Conservation (phyloP, 108 stramenopile genomes). For the Chaetoceros muelleri region DNA sequence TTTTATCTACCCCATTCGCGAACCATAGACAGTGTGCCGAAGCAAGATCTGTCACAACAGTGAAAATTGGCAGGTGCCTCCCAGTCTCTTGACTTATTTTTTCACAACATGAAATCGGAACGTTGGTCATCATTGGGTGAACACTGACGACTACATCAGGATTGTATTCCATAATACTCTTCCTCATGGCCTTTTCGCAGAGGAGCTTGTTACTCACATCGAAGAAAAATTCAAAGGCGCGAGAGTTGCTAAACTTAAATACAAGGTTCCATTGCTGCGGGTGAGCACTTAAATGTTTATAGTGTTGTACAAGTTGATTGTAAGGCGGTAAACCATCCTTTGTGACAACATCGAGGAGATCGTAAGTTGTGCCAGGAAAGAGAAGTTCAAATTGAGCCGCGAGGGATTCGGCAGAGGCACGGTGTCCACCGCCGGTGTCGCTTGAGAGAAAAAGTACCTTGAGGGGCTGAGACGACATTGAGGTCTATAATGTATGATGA, state of each 20-base stretch:
- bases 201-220: slow-evolving; percentile 45
- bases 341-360: slow-evolving; percentile 79
- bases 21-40: slow-evolving; percentile 93
- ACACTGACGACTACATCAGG: slow-evolving; percentile 89
- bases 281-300: slow-evolving; percentile 75
- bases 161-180: slow-evolving; percentile 39
- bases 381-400: slow-evolving; percentile 65
- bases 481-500: no score
- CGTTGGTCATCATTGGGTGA: slow-evolving; percentile 90
- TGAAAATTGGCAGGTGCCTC: slow-evolving; percentile 79
- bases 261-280: slow-evolving; percentile 81
- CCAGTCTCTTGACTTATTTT: slow-evolving; percentile 45
- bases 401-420: slow-evolving; percentile 90
- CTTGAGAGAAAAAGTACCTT: slow-evolving; percentile 87
- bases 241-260: slow-evolving; percentile 68
- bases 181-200: slow-evolving; percentile 45
- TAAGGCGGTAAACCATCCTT: slow-evolving; percentile 46
- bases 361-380: slow-evolving; percentile 79
- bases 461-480: slow-evolving; percentile 19
- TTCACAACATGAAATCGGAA: slow-evolving; percentile 47
- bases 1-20: slow-evolving; percentile 63
- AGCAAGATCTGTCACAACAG: slow-evolving; percentile 94
- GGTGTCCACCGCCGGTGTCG: slow-evolving; percentile 98
- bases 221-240: slow-evolving; percentile 29
- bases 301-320: slow-evolving; percentile 41